Evolutionary conservation across 495 filamentous ascomycete genomes (phyloP), one percentile per base, ranked within the genome.

Genomic region (Neurospora sp.): DNA sequence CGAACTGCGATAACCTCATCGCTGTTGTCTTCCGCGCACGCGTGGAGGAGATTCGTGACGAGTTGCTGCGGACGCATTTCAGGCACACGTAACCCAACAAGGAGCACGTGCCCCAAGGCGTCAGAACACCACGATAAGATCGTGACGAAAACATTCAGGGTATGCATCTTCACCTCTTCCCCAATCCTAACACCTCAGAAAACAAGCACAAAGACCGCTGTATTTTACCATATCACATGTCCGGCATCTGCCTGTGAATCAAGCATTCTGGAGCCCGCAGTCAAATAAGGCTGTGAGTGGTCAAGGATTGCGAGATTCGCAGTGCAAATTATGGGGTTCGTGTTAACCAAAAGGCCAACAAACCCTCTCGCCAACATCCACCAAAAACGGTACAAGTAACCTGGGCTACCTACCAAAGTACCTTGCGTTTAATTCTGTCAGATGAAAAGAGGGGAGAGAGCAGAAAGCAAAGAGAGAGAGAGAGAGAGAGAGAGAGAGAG

Each of bases 151-250:
- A 66, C 54, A 71, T 31, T 24, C 75, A 78, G 79, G 79, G 79
- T 81, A 81, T 81, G 79, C 77, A 78, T 78, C 76, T 42, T 73
- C 77, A 79, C 54, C 77, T 70, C 34, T 54, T 38, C 34, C 71
- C 76, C 79, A 73, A 43, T 71, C 70, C 73, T 76, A 72, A 40
- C 38, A 66, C 54, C 24, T 36, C 39, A 70, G 39, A 74, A 74
- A 66, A 66, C 28, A 66, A 78, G 71, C 75, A 77, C 74, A 71
- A 71, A 73, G 73, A 76, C 73, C 75, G 69, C 72, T 72, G 73
- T 71, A 76, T 76, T 73, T 72, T 74, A 74, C 73, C 73, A 71
- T 76, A 79, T 71, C 78, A 74, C 73, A 69, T 78, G 76, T 76
- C 54, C 54, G 17, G 54, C 28, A 31, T 34, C 34, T 66, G 54